Evolutionary conservation across 1,284 basidiomycete genomes (phyloP).

Genomic region (Trametes sp.): DNA sequence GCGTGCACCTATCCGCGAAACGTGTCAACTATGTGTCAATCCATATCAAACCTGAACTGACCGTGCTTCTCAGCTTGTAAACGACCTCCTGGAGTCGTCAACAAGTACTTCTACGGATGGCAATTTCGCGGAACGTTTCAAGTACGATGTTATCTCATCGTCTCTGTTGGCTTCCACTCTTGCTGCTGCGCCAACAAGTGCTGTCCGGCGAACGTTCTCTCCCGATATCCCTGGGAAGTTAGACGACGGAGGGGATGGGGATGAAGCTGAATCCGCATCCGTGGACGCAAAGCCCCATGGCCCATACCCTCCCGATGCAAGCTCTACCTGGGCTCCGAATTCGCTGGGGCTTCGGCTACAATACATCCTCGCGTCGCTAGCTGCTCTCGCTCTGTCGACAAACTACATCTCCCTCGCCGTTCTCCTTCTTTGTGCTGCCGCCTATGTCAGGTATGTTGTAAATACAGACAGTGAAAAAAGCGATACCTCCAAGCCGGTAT

Average conservation of each 20-base stretch:
- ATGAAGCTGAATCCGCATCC: background rate
- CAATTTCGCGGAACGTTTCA: conserved; percentile 78
- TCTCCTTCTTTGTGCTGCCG: conserved; percentile 49
- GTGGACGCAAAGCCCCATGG: background rate
- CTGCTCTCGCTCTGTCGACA: conserved; percentile 54
- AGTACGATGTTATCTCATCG: conserved; percentile 86
- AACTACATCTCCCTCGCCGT: conserved; percentile 55
- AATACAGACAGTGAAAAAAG: conserved; percentile 49
- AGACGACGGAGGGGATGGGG: conserved; percentile 17
- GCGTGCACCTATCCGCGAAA: background rate
- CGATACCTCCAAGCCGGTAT: conserved; percentile 60
- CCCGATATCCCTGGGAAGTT: conserved; percentile 38
- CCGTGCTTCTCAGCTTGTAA: conserved; percentile 45
- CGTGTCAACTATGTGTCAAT: background rate
- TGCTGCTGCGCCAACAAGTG: conserved; percentile 38
- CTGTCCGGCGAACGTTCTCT: conserved; percentile 35
- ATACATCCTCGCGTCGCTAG: conserved; percentile 36
- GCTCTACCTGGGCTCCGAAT: conserved; percentile 1
- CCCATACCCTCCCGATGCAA: conserved; percentile 1
- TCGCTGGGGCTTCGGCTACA: conserved; percentile 25
- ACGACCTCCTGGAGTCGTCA: conserved; percentile 35
- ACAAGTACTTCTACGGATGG: conserved; percentile 36
- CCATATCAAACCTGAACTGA: conserved; percentile 31
- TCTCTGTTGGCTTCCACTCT: conserved; percentile 67
- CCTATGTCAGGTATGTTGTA: conserved; percentile 51